Base-by-base conservation (phyloP, 345 rosid species). In the Firmiana major region DNA sequence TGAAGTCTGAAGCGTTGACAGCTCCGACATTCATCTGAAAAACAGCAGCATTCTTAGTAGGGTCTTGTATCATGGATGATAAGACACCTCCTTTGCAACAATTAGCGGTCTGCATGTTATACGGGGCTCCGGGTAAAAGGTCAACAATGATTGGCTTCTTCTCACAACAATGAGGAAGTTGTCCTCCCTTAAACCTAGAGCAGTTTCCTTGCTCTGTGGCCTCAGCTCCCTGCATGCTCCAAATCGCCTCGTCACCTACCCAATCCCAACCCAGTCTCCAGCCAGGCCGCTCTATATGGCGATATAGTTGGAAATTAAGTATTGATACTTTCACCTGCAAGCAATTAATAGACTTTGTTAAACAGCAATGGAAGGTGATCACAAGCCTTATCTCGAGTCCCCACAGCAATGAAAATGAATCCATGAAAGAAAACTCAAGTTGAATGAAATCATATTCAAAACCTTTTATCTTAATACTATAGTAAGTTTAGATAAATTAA, bases 171-270 rank as follows among this genome's bases (percentile, higher is more conserved):
- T 94, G 95, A 15, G 98, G 98, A 49, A 82, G 89, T 10, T 42
- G 72, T 2, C 54, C 17, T 2, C 83, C 83, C 45, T 64, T 84
- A 82, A 88, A 89, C 45, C 75, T 75, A 1, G 89, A 82, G 88
- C 98, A 94, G 79, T 94, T 88, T 7, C 98, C 97, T 88, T 93
- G 98, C 75, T 89, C 89, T 0, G 93, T 91, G 0, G 98, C 90
- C 81, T 93, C 94, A 0, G 97, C 98, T 70, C 98, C 98, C 71
- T 26, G 68, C 88, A 93, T 87, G 28, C 66, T 76, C 94, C 97
- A 93, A 69, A 94, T 94, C 45, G 86, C 98, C 81, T 91, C 89
- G 5, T 86, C 68, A 12, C 84, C 85, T 9, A 0, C 7, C 98
- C 98, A 94, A 7, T 48, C 77, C 98, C 97, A 94, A 8, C 86